Evolutionary conservation across 306 rosid species (phyloP), one percentile per base, ranked within the genome.

Genomic region (Amphicarpaea edgeworthii): DNA sequence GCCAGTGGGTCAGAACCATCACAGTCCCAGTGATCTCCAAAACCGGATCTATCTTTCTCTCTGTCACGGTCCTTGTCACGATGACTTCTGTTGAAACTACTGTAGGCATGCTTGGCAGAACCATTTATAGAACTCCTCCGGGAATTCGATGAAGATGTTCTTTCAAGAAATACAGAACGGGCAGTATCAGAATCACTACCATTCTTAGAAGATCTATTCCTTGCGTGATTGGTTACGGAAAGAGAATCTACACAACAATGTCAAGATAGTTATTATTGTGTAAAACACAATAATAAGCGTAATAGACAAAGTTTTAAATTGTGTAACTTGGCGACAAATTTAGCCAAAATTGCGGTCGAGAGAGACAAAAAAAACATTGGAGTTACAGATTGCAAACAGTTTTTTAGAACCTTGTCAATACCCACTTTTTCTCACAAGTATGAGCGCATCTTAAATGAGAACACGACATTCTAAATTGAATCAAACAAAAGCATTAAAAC

Each of bases 11-110:
- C 98, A 70, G 90, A 77, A 72, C 80, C 26, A 70, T 90, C 96
- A 69, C 86, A 81, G 57, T 92, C 98, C 98, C 95, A 92, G 57
- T 77, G 88, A 70, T 88, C 97, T 28, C 82, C 87, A 78, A 79
- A 88, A 66, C 54, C 86, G 51, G 84, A 77, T 84, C 93, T 92
- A 57, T 92, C 97, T 83, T 89, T 94, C 61, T 91, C 98, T 78
- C 93, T 94, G 15, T 93, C 97, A 34, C 98, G 98, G 79, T 93
- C 98, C 91, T 93, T 93, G 32, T 93, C 98, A 65, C 98, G 95
- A 83, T 92, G 89, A 76, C 83, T 88, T 85, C 98, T 86, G 77
- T 84, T 92, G 81, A 94, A 92, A 85, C 97, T 94, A 87, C 98
- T 94, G 77, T 94, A 94, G 3, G 98, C 95, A 80, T 94, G 93